Evolutionary conservation across 2,329 filamentous ascomycete species (phyloP).

Genomic region (Domatiomyces catenatus): DNA sequence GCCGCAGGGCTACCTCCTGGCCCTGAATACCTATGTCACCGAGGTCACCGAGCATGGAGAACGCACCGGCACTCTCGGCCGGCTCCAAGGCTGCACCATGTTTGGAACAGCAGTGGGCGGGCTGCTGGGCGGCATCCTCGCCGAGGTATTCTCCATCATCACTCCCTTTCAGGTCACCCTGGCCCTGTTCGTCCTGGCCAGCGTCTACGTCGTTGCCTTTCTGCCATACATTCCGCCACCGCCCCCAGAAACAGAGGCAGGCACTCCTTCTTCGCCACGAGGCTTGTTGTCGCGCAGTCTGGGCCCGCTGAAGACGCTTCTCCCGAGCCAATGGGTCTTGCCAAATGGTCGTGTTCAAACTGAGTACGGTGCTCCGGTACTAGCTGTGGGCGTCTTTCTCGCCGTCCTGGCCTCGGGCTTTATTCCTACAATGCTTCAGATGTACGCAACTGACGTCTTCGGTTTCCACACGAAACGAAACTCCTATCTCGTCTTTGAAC

Average conservation of each 20-base stretch:
- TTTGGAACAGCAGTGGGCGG: constrained; percentile 51
- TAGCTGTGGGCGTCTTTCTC: constrained; percentile 51
- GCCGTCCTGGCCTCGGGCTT: constrained; percentile 54
- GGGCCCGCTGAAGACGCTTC: constrained; percentile 47
- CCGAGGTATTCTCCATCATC: constrained; percentile 46
- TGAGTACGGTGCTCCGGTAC: constrained; percentile 48
- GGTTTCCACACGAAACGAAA: constrained; percentile 42
- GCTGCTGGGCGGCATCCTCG: constrained; percentile 48
- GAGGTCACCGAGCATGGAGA: constrained; percentile 46
- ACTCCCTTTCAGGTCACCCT: constrained; percentile 52
- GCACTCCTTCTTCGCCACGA: not conserved
- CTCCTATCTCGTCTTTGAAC: constrained; percentile 42
- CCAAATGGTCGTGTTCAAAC: constrained; percentile 35
- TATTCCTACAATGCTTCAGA: constrained; percentile 44
- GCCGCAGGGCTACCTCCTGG: constrained; percentile 52
- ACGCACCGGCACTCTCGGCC: constrained; percentile 50
- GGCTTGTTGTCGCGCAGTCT: constrained; percentile 36
- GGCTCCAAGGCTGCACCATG: constrained; percentile 52
- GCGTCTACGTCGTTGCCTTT: constrained; percentile 26
- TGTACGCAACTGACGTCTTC: constrained; percentile 43
- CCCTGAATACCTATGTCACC: constrained; percentile 52
- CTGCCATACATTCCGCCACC: constrained; percentile 37
- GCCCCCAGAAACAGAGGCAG: constrained; percentile 2
- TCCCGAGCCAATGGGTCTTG: constrained; percentile 41
- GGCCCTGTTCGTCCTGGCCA: constrained; percentile 35